A percentile compares a stretch with the other conserved stretches of the same genome.
Conservation (phyloP, 768 basidiomycete species). For the Tulasnella sp. region DNA sequence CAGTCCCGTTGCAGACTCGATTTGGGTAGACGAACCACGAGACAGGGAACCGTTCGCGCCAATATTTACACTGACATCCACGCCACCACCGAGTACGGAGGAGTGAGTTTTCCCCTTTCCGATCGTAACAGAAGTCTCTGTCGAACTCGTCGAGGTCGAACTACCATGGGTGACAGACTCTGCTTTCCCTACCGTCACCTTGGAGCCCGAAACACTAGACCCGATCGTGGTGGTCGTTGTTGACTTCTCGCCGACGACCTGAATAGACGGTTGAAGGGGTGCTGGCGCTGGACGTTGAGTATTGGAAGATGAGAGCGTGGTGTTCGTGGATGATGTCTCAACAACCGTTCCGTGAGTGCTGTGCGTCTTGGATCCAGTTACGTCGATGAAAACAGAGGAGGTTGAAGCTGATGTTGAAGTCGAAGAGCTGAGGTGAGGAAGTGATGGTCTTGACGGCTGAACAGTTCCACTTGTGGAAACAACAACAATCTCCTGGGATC, state of each 20-base stretch:
- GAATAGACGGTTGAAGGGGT: neutral
- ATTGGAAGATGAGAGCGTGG: neutral
- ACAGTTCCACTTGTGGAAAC: no score
- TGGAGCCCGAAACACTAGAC: neutral
- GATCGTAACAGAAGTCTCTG: neutral
- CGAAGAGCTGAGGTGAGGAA: no score
- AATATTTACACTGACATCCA: neutral
- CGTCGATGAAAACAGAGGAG: neutral
- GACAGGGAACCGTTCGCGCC: neutral
- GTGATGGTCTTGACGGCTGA: no score
- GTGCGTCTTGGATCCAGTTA: neutral
- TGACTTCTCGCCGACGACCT: neutral
- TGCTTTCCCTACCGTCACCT: neutral
- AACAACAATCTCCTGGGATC: no score
- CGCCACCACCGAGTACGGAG: neutral
- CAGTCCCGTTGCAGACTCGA: neutral
- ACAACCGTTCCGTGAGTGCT: neutral
- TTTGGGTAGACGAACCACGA: neutral
- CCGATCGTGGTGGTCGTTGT: neutral
- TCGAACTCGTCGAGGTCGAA: neutral
- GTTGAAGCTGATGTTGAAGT: neutral
- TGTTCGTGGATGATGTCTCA: neutral
- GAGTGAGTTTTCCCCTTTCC: neutral
- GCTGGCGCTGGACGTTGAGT: neutral
- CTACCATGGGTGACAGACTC: conserved; percentile 27